phyloP scores from a whole-genome alignment of 345 rosid genomes.

The Raphanus raphanistrum region DNA sequence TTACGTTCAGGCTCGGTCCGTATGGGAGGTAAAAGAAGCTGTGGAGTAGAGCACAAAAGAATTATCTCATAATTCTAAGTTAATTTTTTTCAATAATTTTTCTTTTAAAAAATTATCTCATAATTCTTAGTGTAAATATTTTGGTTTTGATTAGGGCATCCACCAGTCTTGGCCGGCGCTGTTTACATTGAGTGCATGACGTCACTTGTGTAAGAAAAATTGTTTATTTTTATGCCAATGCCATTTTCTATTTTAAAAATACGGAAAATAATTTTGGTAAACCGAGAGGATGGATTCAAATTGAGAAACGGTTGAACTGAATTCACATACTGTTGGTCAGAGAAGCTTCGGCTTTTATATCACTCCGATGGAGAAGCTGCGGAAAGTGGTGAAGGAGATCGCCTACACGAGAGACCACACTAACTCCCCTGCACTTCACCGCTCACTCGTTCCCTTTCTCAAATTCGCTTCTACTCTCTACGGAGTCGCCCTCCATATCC shows the following conservation, averaged over 20 bases:
- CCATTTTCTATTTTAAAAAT: too few species aligned
- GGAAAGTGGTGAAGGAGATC: conserved; percentile 55
- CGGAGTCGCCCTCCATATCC: conserved; percentile 52
- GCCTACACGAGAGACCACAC: conserved; percentile 55
- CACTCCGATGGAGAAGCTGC: conserved; percentile 55
- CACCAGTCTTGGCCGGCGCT: too few species aligned
- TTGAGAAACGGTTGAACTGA: neutral
- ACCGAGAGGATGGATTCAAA: neutral
- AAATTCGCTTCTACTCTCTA: conserved; percentile 58
- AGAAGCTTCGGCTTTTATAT: neutral
- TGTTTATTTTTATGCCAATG: neutral
- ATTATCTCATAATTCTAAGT: too few species aligned
- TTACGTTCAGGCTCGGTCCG: too few species aligned
- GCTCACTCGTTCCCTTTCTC: conserved; percentile 56
- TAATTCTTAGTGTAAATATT: too few species aligned
- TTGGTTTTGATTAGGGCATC: too few species aligned
- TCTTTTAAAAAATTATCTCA: too few species aligned
- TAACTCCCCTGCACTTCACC: conserved; percentile 48
- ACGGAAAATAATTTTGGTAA: neutral
- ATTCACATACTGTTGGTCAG: neutral
- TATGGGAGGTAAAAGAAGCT: too few species aligned
- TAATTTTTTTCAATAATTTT: too few species aligned
- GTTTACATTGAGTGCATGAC: neutral
- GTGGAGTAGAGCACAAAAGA: too few species aligned
- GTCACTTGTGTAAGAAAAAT: neutral